A percentile compares a stretch with the other conserved stretches of the same genome.
Evolutionary conservation across 805 yeast species (phyloP).

Genomic region (Candida methanosorbosa): DNA sequence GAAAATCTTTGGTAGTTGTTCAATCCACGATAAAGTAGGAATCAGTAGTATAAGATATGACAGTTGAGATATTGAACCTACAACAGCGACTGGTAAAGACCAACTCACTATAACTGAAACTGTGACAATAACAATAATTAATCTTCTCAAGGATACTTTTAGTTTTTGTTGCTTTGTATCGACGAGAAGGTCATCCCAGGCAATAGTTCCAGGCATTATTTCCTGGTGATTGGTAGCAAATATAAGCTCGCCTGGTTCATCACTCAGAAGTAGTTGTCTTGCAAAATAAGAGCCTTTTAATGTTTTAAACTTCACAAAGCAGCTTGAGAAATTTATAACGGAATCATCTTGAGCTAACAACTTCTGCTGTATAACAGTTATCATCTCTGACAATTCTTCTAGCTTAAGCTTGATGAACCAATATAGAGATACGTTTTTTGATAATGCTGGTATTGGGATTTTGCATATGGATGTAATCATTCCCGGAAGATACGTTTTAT

Average conservation of each 20-base stretch:
- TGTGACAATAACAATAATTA: conserved; percentile 36
- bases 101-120: conserved; percentile 47
- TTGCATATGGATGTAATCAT: too few species aligned
- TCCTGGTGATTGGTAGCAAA: conserved; percentile 21
- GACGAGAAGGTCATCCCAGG: conserved; percentile 55
- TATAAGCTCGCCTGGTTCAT: conserved; percentile 31
- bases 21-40: conserved; percentile 52
- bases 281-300: conserved; percentile 55
- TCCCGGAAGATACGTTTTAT: too few species aligned
- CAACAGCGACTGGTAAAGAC: conserved; percentile 78
- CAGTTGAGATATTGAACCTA: conserved; percentile 68
- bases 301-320: conserved; percentile 54
- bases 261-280: conserved; percentile 45
- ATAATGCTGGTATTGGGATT: conserved; percentile 12
- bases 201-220: conserved; percentile 56
- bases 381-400: neutral
- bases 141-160: conserved; percentile 27
- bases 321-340: conserved; percentile 26
- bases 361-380: neutral
- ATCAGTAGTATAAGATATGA: conserved; percentile 54
- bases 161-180: conserved; percentile 24
- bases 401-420: conserved; percentile 9
- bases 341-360: conserved; percentile 1
- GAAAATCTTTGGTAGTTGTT: conserved; percentile 42
- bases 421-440: conserved; percentile 11